phyloP scores from a whole-genome alignment of 306 rosid genomes.

The Prunus dulcis region DNA sequence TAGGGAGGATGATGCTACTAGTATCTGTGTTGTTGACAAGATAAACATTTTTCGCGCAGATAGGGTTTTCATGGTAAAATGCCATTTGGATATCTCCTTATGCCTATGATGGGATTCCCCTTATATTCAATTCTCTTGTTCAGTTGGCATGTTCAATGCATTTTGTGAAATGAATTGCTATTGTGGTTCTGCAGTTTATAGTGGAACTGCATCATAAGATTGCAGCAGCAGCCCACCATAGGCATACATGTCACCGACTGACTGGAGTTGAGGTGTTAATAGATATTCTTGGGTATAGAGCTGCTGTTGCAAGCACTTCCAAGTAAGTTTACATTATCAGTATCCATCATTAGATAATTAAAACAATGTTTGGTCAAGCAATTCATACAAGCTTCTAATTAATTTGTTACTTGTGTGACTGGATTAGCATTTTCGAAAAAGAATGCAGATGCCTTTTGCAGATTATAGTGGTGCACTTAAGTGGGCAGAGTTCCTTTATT shows the following conservation, averaged over 20 bases:
- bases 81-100: neutral
- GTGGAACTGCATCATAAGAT: conserved; percentile 81
- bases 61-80: conserved; percentile 84
- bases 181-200: conserved; percentile 60
- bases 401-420: neutral
- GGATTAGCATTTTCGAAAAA: neutral
- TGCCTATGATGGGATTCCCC: neutral
- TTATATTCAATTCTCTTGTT: conserved; percentile 15
- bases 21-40: conserved; percentile 63
- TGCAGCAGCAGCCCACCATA: conserved; percentile 74
- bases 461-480: neutral
- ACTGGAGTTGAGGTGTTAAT: conserved; percentile 83
- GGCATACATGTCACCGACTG: conserved; percentile 82
- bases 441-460: neutral
- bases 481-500: neutral
- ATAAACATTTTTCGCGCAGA: conserved; percentile 82
- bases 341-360: neutral
- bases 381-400: neutral
- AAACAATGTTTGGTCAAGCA: neutral
- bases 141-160: conserved; percentile 15
- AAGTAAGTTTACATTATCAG: conserved; percentile 52
- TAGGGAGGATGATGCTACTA: conserved; percentile 55
- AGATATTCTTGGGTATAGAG: conserved; percentile 66
- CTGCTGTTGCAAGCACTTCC: conserved; percentile 71
- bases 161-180: conserved; percentile 31